Evolutionary conservation across 2,329 filamentous ascomycete species (phyloP), one percentile per base, ranked within the genome.

Genomic region (Arthrobotrys pseudoclavata): DNA sequence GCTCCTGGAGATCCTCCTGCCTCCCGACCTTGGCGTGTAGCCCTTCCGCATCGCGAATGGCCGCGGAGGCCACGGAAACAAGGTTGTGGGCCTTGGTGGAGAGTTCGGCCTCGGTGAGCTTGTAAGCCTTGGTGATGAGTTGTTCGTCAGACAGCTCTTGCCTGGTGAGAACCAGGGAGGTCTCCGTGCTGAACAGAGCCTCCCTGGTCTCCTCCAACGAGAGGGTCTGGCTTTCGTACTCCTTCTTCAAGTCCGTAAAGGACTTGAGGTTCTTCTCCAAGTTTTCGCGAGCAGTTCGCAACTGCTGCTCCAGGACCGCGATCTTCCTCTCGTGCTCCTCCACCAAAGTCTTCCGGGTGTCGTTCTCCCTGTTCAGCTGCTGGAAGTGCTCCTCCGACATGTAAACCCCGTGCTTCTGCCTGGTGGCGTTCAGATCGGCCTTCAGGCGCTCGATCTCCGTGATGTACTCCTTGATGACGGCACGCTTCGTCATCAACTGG

Each of bases 391-490:
- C 94, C 70, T 93, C 92, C 0, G 95, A 92, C 37, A 99, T 87
- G 83, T 98, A 98, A 1, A 99, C 95, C 66, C 96, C 96, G 82
- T 98, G 97, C 42, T 96, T 91, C 83, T 97, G 93, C 24, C 96
- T 88, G 4, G 96, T 97, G 2, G 94, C 92, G 79, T 97, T 96
- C 13, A 99, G 87, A 83, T 99, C 96, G 80, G 91, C 92, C 86
- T 97, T 97, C 40, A 99, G 86, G 83, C 93, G 96, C 83, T 99
- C 94, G 63, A 99, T 97, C 83, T 99, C 96, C 24, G 88, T 86
- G 0, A 95, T 96, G 80, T 97, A 97, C 80, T 99, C 96, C 76
- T 89, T 91, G 10, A 99, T 87, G 12, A 99, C 84, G 2, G 93
- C 97, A 85, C 96, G 97, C 84, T 98, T 99, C 79, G 93, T 94